These are phyloP conservation scores for Lepraria neglecta DNA, from an alignment of 495 filamentous ascomycete species.

Conservation along the genomic window DNA sequence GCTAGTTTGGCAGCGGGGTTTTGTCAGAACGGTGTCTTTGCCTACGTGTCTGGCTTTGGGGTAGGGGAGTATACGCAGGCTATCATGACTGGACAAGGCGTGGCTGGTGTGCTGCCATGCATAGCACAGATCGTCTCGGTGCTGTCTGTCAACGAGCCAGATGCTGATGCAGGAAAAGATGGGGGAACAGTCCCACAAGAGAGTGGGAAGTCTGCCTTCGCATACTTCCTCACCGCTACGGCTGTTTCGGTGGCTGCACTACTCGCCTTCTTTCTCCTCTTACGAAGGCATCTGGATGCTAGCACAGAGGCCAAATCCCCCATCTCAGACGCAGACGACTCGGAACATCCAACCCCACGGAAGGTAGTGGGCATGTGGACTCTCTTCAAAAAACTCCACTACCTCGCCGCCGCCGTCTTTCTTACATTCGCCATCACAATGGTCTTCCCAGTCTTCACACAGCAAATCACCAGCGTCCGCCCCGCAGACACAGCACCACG, in stretches of 20 bases:
- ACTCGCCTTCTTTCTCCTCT: constrained; percentile 55
- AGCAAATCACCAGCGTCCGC: constrained; percentile 66
- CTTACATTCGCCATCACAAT: constrained; percentile 78
- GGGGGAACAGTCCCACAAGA: constrained; percentile 29
- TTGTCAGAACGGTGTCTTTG: constrained; percentile 90
- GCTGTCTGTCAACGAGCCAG: constrained; percentile 51
- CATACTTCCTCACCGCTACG: constrained; percentile 88
- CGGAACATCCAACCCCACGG: constrained; percentile 31
- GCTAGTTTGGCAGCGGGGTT: constrained; percentile 74
- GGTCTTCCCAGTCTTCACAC: constrained; percentile 90
- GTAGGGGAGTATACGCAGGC: constrained; percentile 77
- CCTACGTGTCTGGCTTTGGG: constrained; percentile 74
- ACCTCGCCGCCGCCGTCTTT: constrained; percentile 63
- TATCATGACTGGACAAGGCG: constrained; percentile 90
- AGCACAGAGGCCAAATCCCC: constrained; percentile 34
- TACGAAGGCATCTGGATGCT: constrained; percentile 45
- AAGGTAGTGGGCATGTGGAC: constrained; percentile 58
- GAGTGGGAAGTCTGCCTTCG: constrained; percentile 67
- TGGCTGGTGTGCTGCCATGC: constrained; percentile 86
- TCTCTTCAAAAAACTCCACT: constrained; percentile 68
- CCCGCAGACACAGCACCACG: constrained; percentile 43
- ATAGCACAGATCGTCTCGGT: constrained; percentile 79
- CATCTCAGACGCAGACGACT: constrained; percentile 42
- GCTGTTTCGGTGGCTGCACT: constrained; percentile 51
- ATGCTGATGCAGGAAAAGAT: constrained; percentile 20